Evolutionary conservation across 768 basidiomycete species (phyloP).

Genomic region (Auriscalpium microsporum): DNA sequence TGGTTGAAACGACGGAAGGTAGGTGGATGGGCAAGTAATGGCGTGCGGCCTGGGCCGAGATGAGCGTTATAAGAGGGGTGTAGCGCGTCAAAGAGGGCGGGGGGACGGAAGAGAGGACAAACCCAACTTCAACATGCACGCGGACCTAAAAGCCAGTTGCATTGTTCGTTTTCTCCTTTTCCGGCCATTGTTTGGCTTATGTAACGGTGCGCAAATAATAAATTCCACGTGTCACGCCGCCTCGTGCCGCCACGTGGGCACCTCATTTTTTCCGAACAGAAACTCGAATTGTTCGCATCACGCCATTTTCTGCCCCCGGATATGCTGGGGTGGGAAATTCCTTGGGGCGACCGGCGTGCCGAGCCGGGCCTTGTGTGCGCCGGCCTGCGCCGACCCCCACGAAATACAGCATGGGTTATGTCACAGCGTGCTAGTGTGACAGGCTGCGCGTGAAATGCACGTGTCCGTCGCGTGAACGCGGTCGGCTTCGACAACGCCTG

Average conservation of each 20-base stretch:
- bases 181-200: constrained; percentile 14
- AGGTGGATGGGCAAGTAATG: neutral
- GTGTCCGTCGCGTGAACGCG: too few species aligned
- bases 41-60: neutral
- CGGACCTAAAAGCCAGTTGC: constrained; percentile 7
- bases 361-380: neutral
- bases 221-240: constrained; percentile 17
- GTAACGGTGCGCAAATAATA: constrained; percentile 20
- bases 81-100: constrained; percentile 15
- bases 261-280: constrained; percentile 11
- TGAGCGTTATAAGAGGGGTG: constrained; percentile 15
- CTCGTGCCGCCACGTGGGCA: constrained; percentile 9
- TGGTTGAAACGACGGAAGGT: constrained; percentile 23
- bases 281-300: neutral
- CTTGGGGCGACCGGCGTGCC: neutral
- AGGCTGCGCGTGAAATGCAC: neutral
- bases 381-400: too few species aligned
- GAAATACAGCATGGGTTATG: neutral
- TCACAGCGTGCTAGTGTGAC: constrained; percentile 5
- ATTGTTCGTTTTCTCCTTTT: constrained; percentile 20
- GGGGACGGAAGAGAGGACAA: constrained; percentile 16
- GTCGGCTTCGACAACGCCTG: neutral
- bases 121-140: constrained; percentile 22
- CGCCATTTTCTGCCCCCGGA: neutral
- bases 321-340: neutral